Base-by-base conservation (phyloP, 169 alveolate genomes). In the Sarcocystis neurona region DNA sequence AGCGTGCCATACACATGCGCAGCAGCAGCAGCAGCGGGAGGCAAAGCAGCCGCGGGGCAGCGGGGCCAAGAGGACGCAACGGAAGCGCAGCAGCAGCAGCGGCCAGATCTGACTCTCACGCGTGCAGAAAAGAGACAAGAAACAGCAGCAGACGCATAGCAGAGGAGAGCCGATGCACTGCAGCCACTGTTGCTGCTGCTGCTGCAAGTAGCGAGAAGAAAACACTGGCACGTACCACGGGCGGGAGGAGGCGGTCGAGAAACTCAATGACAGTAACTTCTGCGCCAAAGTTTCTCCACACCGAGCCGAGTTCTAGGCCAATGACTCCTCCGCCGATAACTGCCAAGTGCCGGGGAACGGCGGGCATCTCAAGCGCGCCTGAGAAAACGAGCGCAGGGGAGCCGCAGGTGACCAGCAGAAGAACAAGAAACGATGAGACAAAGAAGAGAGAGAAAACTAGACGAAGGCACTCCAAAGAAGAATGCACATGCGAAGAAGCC, bases 271-370 rank as follows among this genome's bases (percentile, higher is more conserved):
- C 97, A 4, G 95, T 93, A 60, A 97, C 98, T 92, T 97, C 94
- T 60, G 99, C 91, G 41, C 99, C 99, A 58, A 98, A 89, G 89
- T 99, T 94, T 46, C 95, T 89, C 95, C 97, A 98, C 20, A 98
- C 99, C 4, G 98, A 94, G 56, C 99, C 99, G 50, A 98, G 92
- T 93, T 98, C 99, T n/a, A 98, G 96, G 43, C 99, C 99, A 63
- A 98, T 98, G 48, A 98, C 99, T 30, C 99, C 99, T n/a, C 99
- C 99, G n/a, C 99, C 99, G 72, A 98, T 95, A 41, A 98, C 98
- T 32, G 97, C 95, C 92, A 98, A 60, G 74, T 92, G 94, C 94
- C 96, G 94, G 27, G 99, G 99, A 56, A 97, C 97, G 85, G 93
- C 72, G 41, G 92, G 86, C 44, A 97, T 39, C 46, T 87, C 78